These are phyloP conservation scores for Usnea hakonensis DNA, from an alignment of 495 filamentous ascomycete species.

Conservation along the genomic window DNA sequence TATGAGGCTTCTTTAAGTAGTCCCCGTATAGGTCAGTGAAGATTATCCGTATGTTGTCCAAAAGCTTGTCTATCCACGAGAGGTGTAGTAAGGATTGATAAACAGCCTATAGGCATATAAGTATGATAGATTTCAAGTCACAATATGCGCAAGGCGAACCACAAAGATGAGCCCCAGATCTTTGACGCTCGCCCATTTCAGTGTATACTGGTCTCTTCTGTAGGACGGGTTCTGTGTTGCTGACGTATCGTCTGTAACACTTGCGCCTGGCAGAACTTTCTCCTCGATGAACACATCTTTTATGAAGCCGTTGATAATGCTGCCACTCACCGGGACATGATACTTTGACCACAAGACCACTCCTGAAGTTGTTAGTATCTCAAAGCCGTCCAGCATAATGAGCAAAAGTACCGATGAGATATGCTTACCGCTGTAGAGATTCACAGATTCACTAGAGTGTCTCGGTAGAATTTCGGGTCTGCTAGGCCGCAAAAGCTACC, in stretches of 20 bases:
- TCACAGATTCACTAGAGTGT: neutral
- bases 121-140: conserved; percentile 1
- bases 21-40: conserved; percentile 84
- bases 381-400: conserved; percentile 86
- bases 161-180: conserved; percentile 94
- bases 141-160: conserved; percentile 43
- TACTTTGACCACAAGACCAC: conserved; percentile 94
- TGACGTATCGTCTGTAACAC: conserved; percentile 48
- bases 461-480: conserved; percentile 7
- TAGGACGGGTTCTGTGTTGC: conserved; percentile 60
- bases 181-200: conserved; percentile 89
- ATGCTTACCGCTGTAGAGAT: neutral
- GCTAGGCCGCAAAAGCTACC: conserved; percentile 8
- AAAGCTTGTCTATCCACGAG: conserved; percentile 92
- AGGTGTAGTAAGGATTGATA: conserved; percentile 93
- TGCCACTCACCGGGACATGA: conserved; percentile 69
- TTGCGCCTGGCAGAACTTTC: conserved; percentile 55
- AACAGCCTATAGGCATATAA: conserved; percentile 60
- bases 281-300: conserved; percentile 96
- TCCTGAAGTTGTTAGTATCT: conserved; percentile 90
- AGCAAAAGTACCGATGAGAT: neutral
- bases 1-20: conserved; percentile 73
- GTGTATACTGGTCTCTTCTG: conserved; percentile 86
- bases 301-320: conserved; percentile 89
- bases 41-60: conserved; percentile 86